Conservation (phyloP, 805 yeast genomes). For the Teunomyces panamensis region DNA sequence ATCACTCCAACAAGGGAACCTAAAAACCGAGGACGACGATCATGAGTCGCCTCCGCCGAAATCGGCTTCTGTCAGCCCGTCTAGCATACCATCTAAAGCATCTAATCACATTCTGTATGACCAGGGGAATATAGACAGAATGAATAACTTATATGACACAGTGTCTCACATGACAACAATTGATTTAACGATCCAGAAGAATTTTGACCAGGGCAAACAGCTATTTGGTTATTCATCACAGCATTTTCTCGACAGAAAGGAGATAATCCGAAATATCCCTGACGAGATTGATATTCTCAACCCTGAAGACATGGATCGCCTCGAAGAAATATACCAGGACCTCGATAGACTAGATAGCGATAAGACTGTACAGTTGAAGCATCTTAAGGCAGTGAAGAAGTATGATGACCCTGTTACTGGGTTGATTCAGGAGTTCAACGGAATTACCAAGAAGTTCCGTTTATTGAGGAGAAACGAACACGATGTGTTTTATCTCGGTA, state of each 20-base stretch:
- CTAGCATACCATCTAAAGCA: not conserved
- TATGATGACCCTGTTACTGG: conserved; percentile 30
- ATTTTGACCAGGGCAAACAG: conserved; percentile 34
- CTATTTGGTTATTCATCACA: conserved; percentile 32
- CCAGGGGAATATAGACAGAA: conserved; percentile 10
- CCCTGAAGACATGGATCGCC: conserved; percentile 24
- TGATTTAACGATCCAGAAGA: conserved; percentile 33
- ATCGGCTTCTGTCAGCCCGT: not conserved
- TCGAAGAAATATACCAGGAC: conserved; percentile 30
- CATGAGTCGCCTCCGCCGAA: conserved; percentile 1
- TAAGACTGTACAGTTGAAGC: conserved; percentile 34
- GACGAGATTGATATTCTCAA: conserved; percentile 34
- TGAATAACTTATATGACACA: conserved; percentile 23
- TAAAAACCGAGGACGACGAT: conserved; percentile 13
- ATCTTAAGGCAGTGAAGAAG: conserved; percentile 31
- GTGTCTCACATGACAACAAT: conserved; percentile 37
- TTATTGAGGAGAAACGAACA: conserved; percentile 34
- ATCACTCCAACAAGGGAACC: conserved; percentile 31
- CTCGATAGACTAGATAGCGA: conserved; percentile 35
- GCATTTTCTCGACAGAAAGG: conserved; percentile 33
- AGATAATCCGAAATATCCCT: conserved; percentile 29
- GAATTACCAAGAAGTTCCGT: conserved; percentile 35
- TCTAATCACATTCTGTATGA: conserved; percentile 3
- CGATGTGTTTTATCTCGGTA: conserved; percentile 23
- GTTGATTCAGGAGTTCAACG: conserved; percentile 33